These are phyloP conservation scores for Penicillium rolfsii DNA, from an alignment of 2,329 filamentous ascomycete species.

Conservation along the genomic window DNA sequence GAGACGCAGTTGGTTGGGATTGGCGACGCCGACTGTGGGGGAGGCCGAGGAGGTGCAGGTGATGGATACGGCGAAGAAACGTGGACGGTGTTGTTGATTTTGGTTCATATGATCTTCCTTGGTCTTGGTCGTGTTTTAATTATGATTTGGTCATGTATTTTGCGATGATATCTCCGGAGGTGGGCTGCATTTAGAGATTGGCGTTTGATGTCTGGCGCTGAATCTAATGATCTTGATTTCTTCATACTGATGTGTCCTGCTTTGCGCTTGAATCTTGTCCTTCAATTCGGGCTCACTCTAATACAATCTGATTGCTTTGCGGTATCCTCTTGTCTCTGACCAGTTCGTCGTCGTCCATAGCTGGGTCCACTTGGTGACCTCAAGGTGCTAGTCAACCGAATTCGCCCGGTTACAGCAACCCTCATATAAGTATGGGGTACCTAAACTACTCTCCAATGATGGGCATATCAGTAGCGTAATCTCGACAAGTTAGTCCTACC, in stretches of 20 bases:
- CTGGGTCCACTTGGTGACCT: too few relatives aligned
- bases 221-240: not conserved
- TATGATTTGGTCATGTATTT: not conserved
- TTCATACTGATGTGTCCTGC: not conserved
- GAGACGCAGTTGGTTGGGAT: conserved; percentile 67
- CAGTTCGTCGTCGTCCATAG: too few relatives aligned
- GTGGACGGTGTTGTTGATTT: conserved; percentile 48
- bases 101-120: not conserved
- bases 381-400: too few relatives aligned
- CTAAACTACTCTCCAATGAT: too few relatives aligned
- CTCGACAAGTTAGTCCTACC: too few relatives aligned
- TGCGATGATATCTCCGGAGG: conserved; percentile 6
- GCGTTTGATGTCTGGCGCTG: conserved; percentile 2
- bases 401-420: too few relatives aligned
- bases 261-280: not conserved
- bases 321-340: not conserved
- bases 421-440: too few relatives aligned
- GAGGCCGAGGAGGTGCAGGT: conserved; percentile 37
- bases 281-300: too few relatives aligned
- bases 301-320: too few relatives aligned
- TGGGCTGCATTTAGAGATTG: conserved; percentile 2
- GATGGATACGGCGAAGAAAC: conserved; percentile 39
- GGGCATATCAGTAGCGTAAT: too few relatives aligned
- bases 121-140: not conserved
- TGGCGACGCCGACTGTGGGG: conserved; percentile 54